Evolutionary conservation across 2,329 filamentous ascomycete genomes (phyloP), one percentile per base, ranked within the genome.

Genomic region (Aureobasidium melanogenum): DNA sequence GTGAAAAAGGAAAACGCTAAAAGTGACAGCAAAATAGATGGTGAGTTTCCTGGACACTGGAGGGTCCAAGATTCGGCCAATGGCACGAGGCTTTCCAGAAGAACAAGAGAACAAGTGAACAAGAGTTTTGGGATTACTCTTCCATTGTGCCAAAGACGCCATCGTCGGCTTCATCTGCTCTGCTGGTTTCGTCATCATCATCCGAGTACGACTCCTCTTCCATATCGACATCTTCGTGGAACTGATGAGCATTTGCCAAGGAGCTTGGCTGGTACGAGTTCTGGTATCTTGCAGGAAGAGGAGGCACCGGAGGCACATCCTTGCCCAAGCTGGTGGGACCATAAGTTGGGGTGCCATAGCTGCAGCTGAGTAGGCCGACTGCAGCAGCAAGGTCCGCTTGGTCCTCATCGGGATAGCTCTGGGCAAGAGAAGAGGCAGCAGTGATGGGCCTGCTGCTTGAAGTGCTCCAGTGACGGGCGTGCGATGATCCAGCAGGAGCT

Each of bases 121-220:
- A 38, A 30, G 30, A 22, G 32, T 28, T 30, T 36, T 36, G 28
- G 12, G 24, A 22, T 63, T 80, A 94, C 75, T 96, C 91, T 76
- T 99, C 94, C 93, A 97, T 97, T 67, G 85, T 85, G 62, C 92
- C 92, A 79, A 99, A 99, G 69, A 97, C 88, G 71, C 92, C 92
- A 66, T 97, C 92, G 67, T 97, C 93, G 65, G 96, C 91, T 68
- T 96, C 92, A 68, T 95, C 88, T 83, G 55, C 83, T 83, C 60
- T 84, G 82, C 63, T 70, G 71, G 64, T 65, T 71, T 71, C 70
- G 22, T 67, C 69, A 65, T 82, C 79, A 62, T 85, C 84, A 66
- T 83, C 72, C 39, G 63, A 65, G 30, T 62, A 63, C 14, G 63
- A 65, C n/a, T 69, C 70, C 30, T 72, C 71, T 60, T 79, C 77